A percentile compares a stretch with the other conserved stretches of the same genome.
phyloP scores from a whole-genome alignment of 2,329 filamentous ascomycete genomes.

The Cercospora sojina region DNA sequence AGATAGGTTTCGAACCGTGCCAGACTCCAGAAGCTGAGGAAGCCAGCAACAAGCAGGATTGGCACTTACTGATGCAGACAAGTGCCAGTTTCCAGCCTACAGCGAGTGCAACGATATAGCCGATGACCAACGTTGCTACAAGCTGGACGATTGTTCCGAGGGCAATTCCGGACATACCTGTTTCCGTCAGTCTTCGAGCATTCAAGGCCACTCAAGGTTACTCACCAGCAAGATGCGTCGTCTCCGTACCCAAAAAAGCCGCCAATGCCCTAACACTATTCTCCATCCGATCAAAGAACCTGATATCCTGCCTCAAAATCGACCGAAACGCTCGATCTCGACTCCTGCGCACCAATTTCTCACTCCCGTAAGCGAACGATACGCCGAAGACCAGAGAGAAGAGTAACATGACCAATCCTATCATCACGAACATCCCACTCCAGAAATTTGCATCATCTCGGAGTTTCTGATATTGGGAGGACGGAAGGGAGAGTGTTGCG shows the following conservation, averaged over 20 bases:
- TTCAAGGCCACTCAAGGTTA: not conserved
- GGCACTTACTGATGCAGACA: constrained; percentile 48
- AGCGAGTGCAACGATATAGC: constrained; percentile 49
- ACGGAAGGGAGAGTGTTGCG: constrained; percentile 61
- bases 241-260: constrained; percentile 48
- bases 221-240: constrained; percentile 47
- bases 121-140: constrained; percentile 44
- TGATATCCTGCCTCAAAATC: constrained; percentile 85
- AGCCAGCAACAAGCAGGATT: constrained; percentile 46
- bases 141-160: constrained; percentile 48
- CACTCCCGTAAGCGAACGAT: constrained; percentile 76
- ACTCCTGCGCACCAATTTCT: constrained; percentile 76
- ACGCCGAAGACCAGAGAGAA: constrained; percentile 58
- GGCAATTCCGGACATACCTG: constrained; percentile 53
- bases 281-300: constrained; percentile 71
- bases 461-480: constrained; percentile 42
- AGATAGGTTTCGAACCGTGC: constrained; percentile 10
- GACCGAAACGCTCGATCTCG: constrained; percentile 76
- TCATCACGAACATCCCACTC: constrained; percentile 55
- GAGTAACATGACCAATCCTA: constrained; percentile 42
- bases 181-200: not conserved
- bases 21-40: constrained; percentile 44
- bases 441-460: constrained; percentile 48
- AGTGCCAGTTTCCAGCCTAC: constrained; percentile 52
- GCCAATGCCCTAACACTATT: constrained; percentile 46